Evolutionary conservation across 2,329 filamentous ascomycete genomes (phyloP).

Genomic region (Cucurbitaria berberidis): DNA sequence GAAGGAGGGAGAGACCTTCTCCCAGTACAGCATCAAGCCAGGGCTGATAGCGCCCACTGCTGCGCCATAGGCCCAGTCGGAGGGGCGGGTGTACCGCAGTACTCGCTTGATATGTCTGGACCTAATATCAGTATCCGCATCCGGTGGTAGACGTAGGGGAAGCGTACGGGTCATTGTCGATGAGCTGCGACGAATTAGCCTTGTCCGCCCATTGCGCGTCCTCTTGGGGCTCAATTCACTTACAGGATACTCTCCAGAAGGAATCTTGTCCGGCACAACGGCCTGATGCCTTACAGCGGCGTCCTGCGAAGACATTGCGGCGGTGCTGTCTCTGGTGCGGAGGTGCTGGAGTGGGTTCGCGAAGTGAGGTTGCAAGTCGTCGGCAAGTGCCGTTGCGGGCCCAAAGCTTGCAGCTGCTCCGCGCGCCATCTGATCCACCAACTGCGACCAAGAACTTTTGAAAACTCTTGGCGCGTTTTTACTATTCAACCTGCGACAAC

Average conservation of each 20-base stretch:
- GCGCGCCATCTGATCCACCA: slow-evolving; percentile 16
- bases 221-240: slow-evolving; percentile 50
- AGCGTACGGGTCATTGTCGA: slow-evolving; percentile 96
- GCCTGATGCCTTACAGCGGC: slow-evolving; percentile 44
- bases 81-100: slow-evolving; percentile 80
- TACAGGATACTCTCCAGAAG: slow-evolving; percentile 87
- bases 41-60: slow-evolving; percentile 75
- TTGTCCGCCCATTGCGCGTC: slow-evolving; percentile 28
- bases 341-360: slow-evolving; percentile 14
- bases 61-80: slow-evolving; percentile 78
- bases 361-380: slow-evolving; percentile 30
- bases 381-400: slow-evolving; percentile 27
- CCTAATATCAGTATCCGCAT: slow-evolving; percentile 25
- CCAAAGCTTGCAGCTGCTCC: slow-evolving; percentile 7
- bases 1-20: slow-evolving; percentile 83
- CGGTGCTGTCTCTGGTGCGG: slow-evolving; percentile 23
- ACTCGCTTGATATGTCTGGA: slow-evolving; percentile 88
- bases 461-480: slow-evolving; percentile 36
- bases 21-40: slow-evolving; percentile 75
- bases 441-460: slow-evolving; percentile 28
- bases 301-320: slow-evolving; percentile 41
- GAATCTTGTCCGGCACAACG: slow-evolving; percentile 75
- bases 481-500: slow-evolving; percentile 25
- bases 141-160: slow-evolving; percentile 8
- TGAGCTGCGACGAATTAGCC: slow-evolving; percentile 70